These are phyloP conservation scores for Paecilomyces fulvus DNA, from an alignment of 2,329 filamentous ascomycete species.

Conservation along the genomic window DNA sequence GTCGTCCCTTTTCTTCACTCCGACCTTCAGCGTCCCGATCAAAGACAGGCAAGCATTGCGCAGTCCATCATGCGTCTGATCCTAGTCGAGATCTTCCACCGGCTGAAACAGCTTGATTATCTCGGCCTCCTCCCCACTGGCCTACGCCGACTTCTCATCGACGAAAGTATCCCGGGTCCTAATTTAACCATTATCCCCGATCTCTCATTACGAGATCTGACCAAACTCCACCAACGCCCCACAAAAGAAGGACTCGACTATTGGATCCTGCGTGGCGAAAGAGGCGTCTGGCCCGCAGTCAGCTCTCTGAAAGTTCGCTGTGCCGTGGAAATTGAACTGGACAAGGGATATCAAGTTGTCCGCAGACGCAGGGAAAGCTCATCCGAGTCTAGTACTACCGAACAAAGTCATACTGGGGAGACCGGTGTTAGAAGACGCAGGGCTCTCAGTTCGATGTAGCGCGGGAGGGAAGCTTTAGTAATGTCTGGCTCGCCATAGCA, in stretches of 20 bases:
- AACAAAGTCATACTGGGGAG: slow-evolving; percentile 21
- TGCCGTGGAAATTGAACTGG: slow-evolving; percentile 78
- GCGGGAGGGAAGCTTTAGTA: neutral
- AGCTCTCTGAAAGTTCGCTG: slow-evolving; percentile 73
- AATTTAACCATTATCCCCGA: slow-evolving; percentile 77
- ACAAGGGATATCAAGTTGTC: slow-evolving; percentile 74
- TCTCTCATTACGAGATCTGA: slow-evolving; percentile 63
- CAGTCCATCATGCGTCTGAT: slow-evolving; percentile 55
- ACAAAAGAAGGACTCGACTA: slow-evolving; percentile 67
- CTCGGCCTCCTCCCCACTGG: slow-evolving; percentile 61
- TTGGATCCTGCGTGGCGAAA: slow-evolving; percentile 78
- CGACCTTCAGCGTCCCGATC: slow-evolving; percentile 65
- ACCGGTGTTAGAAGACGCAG: slow-evolving; percentile 7
- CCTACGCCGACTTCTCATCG: slow-evolving; percentile 68
- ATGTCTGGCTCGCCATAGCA: neutral
- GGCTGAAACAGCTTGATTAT: slow-evolving; percentile 71
- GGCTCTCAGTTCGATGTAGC: slow-evolving; percentile 10
- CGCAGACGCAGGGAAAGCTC: slow-evolving; percentile 34
- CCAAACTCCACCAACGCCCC: slow-evolving; percentile 72
- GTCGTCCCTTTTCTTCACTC: slow-evolving; percentile 76
- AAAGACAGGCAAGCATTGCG: slow-evolving; percentile 51
- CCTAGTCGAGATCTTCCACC: slow-evolving; percentile 69
- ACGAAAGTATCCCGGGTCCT: slow-evolving; percentile 71
- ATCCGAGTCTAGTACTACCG: slow-evolving; percentile 10
- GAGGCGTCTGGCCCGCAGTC: slow-evolving; percentile 84